Conservation (phyloP, 768 basidiomycete species). For the Infundibulicybe gibba region DNA sequence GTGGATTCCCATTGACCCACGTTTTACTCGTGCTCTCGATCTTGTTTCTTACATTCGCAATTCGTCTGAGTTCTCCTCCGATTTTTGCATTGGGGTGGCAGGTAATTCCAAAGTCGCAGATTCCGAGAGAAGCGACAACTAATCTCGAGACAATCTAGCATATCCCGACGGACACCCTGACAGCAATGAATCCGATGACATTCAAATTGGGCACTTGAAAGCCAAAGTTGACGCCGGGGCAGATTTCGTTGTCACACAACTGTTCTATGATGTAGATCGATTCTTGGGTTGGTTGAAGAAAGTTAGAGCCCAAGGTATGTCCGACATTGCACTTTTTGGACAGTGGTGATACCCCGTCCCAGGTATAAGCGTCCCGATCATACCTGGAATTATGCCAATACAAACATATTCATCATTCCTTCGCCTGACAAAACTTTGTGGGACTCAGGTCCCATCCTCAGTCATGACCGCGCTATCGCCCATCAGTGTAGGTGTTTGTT, state of each 20-base stretch:
- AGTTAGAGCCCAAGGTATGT: conserved; percentile 68
- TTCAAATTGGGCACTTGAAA: conserved; percentile 68
- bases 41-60: conserved; percentile 89
- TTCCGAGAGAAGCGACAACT: no score
- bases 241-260: conserved; percentile 92
- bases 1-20: conserved; percentile 82
- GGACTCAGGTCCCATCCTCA: conserved; percentile 65
- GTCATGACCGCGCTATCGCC: conserved; percentile 66
- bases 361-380: conserved; percentile 90
- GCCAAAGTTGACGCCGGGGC: conserved; percentile 93
- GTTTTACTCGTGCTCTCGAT: conserved; percentile 82
- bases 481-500: conserved; percentile 58
- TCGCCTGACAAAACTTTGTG: conserved; percentile 87
- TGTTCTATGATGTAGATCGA: conserved; percentile 93
- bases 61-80: conserved; percentile 68
- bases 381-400: conserved; percentile 97
- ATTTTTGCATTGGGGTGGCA: conserved; percentile 95
- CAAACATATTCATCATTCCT: conserved; percentile 95
- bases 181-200: conserved; percentile 49
- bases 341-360: conserved; percentile 1
- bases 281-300: conserved; percentile 79
- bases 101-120: conserved; percentile 38
- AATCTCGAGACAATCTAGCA: conserved; percentile 35
- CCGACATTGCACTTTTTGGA: background rate
- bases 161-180: conserved; percentile 92